These are phyloP conservation scores for Fusarium haematococcum DNA, from an alignment of 2,329 filamentous ascomycete species.

Conservation along the genomic window DNA sequence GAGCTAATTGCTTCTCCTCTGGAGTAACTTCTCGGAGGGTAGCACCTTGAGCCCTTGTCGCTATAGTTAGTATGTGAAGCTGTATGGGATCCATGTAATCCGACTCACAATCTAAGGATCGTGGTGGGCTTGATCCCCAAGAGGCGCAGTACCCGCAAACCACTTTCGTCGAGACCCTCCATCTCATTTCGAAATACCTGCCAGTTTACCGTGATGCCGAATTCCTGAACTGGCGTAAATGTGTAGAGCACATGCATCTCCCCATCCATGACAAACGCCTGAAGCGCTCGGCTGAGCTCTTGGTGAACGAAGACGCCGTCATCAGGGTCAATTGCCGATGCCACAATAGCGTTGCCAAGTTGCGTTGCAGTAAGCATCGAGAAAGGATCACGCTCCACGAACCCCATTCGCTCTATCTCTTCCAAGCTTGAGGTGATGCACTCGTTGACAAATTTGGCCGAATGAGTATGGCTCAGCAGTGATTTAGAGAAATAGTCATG, in stretches of 20 bases:
- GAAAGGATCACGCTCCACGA: slow-evolving; percentile 64
- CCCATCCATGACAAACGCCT: slow-evolving; percentile 82
- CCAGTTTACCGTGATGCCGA: slow-evolving; percentile 73
- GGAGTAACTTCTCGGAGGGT: slow-evolving; percentile 71
- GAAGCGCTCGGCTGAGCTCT: slow-evolving; percentile 74
- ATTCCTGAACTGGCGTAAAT: slow-evolving; percentile 78
- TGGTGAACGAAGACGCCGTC: slow-evolving; percentile 80
- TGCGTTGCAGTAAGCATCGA: slow-evolving; percentile 71
- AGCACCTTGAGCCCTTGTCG: slow-evolving; percentile 72
- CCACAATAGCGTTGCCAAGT: slow-evolving; percentile 77
- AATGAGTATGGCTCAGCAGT: slow-evolving; percentile 70
- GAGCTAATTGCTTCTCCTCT: slow-evolving; percentile 69
- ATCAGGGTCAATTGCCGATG: slow-evolving; percentile 78
- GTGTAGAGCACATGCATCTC: slow-evolving; percentile 85
- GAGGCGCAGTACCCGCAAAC: slow-evolving; percentile 74
- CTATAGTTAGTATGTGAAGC: slow-evolving; percentile 26
- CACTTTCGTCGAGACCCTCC: slow-evolving; percentile 77
- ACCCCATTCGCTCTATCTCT: slow-evolving; percentile 66
- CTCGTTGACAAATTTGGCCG: slow-evolving; percentile 59
- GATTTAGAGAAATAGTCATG: slow-evolving; percentile 77
- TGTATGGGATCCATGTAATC: background rate
- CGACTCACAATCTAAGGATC: slow-evolving; percentile 73
- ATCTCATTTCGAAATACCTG: slow-evolving; percentile 78
- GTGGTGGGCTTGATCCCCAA: slow-evolving; percentile 76
- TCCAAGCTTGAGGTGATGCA: slow-evolving; percentile 70